Evolutionary conservation across 495 filamentous ascomycete species (phyloP), one percentile per base, ranked within the genome.

Genomic region (Aspergillus diversus): DNA sequence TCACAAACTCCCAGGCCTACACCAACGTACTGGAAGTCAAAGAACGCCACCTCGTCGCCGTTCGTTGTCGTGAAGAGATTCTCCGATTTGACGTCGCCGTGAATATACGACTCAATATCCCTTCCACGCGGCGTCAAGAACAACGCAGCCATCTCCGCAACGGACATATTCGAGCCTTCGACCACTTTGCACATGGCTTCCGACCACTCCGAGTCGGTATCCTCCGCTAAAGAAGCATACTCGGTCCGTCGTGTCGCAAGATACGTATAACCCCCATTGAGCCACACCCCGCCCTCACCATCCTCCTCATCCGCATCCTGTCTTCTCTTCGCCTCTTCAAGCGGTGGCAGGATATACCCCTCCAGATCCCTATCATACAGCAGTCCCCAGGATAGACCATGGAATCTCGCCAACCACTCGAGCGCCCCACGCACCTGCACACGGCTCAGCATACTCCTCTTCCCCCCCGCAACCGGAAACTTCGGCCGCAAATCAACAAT

Each of bases 21-120:
- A 9, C 76, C 76, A 42, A 76, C 72, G 32, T 78, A 78, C 50
- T 78, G 76, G 15, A 78, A 78, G 48, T 78, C 76, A 53, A 76
- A 78, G 60, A 78, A 78, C 1, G 74, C 76, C 17, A 78, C 76
- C 31, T 65, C 8, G 7, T 73, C 67, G 16, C 73, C 74, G 0
- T 47, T 56, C 0, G n/a, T 42, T 1, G 66, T 73, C 7, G 74
- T 78, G 60, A 78, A 78, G n/a, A 78, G 74, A 58, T 78, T 78
- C 63, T 78, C 76, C 2, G 74, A 78, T 63, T 78, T 78, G 53
- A 78, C 76, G 27, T 78, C 76, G 43, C 76, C 76, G 47, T 78
- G 76, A 11, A 78, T 78, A 31, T 73, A 75, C 2, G 74, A 76
- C 57, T 78, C 76, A 8, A 71, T 35, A 0, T 63, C 12, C 17